Percentiles rank a stretch among this genome's conserved stretches.
These are phyloP conservation scores for Pyrenophora tritici-repentis DNA, from an alignment of 2,329 filamentous ascomycete species.

Conservation along the genomic window DNA sequence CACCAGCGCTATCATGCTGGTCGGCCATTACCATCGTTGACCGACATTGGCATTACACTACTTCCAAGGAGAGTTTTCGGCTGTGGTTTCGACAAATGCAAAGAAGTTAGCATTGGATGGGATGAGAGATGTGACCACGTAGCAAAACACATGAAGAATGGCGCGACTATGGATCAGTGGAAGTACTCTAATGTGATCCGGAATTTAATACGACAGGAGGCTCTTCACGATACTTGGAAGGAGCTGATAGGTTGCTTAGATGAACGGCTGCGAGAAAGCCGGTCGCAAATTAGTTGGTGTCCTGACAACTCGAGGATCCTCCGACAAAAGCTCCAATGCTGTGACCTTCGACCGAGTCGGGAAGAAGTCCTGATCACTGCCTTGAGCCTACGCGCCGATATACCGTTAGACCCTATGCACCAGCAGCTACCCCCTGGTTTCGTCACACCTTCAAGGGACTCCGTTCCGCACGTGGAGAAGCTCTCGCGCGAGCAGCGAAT, in stretches of 20 bases:
- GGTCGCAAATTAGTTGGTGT: constrained; percentile 47
- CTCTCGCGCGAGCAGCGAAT: constrained; percentile 43
- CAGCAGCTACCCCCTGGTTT: constrained; percentile 42
- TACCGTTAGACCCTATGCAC: constrained; percentile 33
- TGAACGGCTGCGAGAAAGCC: constrained; percentile 38
- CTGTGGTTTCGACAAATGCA: constrained; percentile 48
- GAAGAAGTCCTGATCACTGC: constrained; percentile 46
- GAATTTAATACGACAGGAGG: constrained; percentile 46
- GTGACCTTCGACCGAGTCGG: constrained; percentile 43
- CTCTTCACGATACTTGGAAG: constrained; percentile 46
- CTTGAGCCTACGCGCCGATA: constrained; percentile 43
- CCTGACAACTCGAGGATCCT: constrained; percentile 44
- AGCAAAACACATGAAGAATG: constrained; percentile 48
- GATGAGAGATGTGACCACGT: constrained; percentile 48
- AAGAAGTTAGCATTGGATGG: constrained; percentile 47
- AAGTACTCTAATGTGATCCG: constrained; percentile 48
- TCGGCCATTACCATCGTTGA: constrained; percentile 42
- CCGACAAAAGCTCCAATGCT: constrained; percentile 46
- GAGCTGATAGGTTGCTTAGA: constrained; percentile 41
- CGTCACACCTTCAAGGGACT: constrained; percentile 43
- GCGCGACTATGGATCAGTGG: constrained; percentile 42
- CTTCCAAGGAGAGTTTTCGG: constrained; percentile 44
- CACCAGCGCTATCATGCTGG: constrained; percentile 46
- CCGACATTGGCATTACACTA: constrained; percentile 42
- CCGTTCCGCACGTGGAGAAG: constrained; percentile 39